phyloP scores from a whole-genome alignment of 2,329 filamentous ascomycete genomes.

The Botrytis aclada region DNA sequence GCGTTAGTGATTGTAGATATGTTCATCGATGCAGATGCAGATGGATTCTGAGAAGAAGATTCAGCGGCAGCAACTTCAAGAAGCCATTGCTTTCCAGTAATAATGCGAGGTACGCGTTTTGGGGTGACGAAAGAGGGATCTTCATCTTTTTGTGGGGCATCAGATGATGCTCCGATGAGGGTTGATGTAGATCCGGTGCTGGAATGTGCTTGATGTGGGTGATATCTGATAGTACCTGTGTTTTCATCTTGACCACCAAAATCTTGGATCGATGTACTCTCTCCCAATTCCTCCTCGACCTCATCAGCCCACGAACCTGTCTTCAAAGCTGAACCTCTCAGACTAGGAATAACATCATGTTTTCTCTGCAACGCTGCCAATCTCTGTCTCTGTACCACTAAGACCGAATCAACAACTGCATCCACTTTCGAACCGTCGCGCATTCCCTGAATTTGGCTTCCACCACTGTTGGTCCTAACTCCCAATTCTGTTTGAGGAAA shows the following conservation, averaged over 20 bases:
- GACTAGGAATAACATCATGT: background rate
- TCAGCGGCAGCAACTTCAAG: background rate
- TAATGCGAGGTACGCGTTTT: background rate
- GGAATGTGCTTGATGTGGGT: no score
- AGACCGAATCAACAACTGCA: background rate
- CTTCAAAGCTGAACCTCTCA: background rate
- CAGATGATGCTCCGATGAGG: background rate
- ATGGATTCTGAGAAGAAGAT: background rate
- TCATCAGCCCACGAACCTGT: background rate
- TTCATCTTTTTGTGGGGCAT: background rate
- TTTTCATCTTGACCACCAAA: background rate
- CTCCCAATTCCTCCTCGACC: background rate
- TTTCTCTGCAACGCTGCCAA: background rate
- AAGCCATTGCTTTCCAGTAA: slow-evolving; percentile 3
- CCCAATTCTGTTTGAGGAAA: background rate
- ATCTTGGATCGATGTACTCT: background rate
- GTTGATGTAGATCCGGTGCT: background rate
- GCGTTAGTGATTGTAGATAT: no score
- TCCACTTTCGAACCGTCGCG: background rate
- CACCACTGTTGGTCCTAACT: background rate
- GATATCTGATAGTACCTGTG: background rate
- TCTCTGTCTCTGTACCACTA: background rate
- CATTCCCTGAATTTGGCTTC: slow-evolving; percentile 17
- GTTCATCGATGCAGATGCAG: no score
- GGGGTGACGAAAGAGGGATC: background rate